Evolutionary conservation across 2,329 filamentous ascomycete species (phyloP), one percentile per base, ranked within the genome.

Genomic region (Rutstroemia sp.): DNA sequence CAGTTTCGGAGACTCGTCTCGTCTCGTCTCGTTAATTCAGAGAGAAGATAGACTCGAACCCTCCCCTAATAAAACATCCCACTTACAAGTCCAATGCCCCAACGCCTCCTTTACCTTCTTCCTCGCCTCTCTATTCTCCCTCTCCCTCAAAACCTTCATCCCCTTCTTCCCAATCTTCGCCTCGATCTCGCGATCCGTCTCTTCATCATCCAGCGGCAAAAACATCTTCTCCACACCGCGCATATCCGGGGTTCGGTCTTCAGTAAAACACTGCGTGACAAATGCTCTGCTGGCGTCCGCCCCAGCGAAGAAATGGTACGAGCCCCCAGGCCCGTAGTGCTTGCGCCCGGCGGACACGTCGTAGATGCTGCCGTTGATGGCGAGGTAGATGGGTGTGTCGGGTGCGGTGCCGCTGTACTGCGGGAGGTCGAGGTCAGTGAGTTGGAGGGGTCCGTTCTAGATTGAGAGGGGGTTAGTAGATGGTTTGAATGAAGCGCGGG

Each of bases 171-270:
- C 74, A 66, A 79, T 10, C 23, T 4, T 47, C 25, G 7, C 12
- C 34, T 52, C 49, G 17, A 56, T 52, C 21, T 45, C 72, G 38
- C 68, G 65, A 70, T 92, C 87, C 25, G 87, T 78, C 55, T 77
- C 75, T 0, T 78, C 75, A 65, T 86, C 78, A 69, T 86, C 82
- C 37, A 82, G 64, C 1, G 83, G 83, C 8, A 92, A 69, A 73
- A 83, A 97, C 81, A 95, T 94, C 61, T 85, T 80, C 74, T 97
- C 94, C 4, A 89, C 86, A 47, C 94, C 94, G 59, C 88, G 82
- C 70, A 96, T 75, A 73, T 99, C 94, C 3, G 88, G 79, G 2
- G 86, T 94, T 34, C 85, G 77, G 76, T 99, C 94, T 8, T 57
- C 61, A 41, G 82, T 76, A 74, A 99, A 99, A 72, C 94, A 99